phyloP scores from a whole-genome alignment of 2,329 filamentous ascomycete genomes.

The Aspergillus aculeatinus region DNA sequence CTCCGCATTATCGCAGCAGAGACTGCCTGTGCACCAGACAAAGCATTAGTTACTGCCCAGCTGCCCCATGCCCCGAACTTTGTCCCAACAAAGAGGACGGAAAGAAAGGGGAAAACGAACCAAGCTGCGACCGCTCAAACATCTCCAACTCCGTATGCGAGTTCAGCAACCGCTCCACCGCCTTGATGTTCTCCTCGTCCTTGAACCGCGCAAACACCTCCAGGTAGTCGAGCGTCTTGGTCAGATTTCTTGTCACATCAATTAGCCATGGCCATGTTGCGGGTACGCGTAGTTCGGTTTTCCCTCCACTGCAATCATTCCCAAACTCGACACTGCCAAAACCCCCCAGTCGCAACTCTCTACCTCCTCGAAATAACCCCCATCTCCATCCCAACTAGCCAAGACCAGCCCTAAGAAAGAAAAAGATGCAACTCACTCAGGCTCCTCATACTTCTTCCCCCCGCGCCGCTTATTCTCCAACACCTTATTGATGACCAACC shows the following conservation, averaged over 20 bases:
- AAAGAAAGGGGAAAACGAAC: conserved; percentile 49
- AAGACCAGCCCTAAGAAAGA: background rate
- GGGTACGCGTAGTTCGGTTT: no score
- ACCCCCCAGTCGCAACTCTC: background rate
- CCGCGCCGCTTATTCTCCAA: conserved; percentile 76
- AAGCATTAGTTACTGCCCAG: no score
- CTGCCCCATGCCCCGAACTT: background rate
- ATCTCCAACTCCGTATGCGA: conserved; percentile 74
- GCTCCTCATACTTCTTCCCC: conserved; percentile 79
- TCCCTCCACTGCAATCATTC: no score
- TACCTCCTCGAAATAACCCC: no score
- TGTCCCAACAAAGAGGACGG: background rate
- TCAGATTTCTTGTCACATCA: conserved; percentile 56
- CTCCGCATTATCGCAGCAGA: conserved; percentile 89
- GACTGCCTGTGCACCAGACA: conserved; percentile 61
- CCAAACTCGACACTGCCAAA: no score
- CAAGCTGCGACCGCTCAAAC: conserved; percentile 91
- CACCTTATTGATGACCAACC: conserved; percentile 87
- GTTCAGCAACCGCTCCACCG: conserved; percentile 83
- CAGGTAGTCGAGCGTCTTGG: conserved; percentile 87
- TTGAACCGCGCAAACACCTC: conserved; percentile 96
- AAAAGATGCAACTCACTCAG: conserved; percentile 60
- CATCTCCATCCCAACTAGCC: background rate
- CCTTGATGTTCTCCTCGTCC: conserved; percentile 88
- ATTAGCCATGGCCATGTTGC: no score